Evolutionary conservation across 371 early-diverging fungal species (phyloP).

Genomic region (Actinomortierella wolfii): DNA sequence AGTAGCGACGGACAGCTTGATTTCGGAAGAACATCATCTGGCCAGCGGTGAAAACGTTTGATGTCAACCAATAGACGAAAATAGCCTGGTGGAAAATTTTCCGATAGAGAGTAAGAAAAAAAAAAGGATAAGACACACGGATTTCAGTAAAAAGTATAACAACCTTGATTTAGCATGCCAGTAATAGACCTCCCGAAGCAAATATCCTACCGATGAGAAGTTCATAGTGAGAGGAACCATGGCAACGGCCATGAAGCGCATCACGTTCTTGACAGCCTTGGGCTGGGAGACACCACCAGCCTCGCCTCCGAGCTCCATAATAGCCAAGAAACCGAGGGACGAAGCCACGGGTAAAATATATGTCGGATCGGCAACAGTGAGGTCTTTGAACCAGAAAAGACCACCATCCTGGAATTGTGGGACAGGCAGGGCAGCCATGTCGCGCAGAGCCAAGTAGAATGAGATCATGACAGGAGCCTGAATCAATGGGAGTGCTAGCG

Average conservation of each 20-base stretch:
- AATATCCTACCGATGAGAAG: constrained; percentile 74
- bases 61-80: constrained; percentile 87
- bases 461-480: constrained; percentile 90
- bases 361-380: constrained; percentile 82
- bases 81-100: constrained; percentile 56
- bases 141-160: constrained; percentile 2
- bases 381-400: constrained; percentile 81
- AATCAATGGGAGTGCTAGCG: constrained; percentile 64
- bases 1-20: constrained; percentile 58
- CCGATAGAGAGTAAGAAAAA: constrained; percentile 11
- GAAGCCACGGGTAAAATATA: constrained; percentile 83
- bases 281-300: constrained; percentile 49
- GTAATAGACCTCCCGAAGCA: neutral
- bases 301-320: constrained; percentile 74
- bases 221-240: constrained; percentile 72
- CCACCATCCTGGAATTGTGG: constrained; percentile 85
- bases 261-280: constrained; percentile 65
- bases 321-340: constrained; percentile 71
- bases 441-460: constrained; percentile 86
- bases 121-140: constrained; percentile 2
- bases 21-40: constrained; percentile 72
- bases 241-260: constrained; percentile 67
- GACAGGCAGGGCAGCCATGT: constrained; percentile 83
- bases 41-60: constrained; percentile 71
- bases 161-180: constrained; percentile 1